Conservation (phyloP, 164 flowering plant genomes). For the Magnolia sinica region DNA sequence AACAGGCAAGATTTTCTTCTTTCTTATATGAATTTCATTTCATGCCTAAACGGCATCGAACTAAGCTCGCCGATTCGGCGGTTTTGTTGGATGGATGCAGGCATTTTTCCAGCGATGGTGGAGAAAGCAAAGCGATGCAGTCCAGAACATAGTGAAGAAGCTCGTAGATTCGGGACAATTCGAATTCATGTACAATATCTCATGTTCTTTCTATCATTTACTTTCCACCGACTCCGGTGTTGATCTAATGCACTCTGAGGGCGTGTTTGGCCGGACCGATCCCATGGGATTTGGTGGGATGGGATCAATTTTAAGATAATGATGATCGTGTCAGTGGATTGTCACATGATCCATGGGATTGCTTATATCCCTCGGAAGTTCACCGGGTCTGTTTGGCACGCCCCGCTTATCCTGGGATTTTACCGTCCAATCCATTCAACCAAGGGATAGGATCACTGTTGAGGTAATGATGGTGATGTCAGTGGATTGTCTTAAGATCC, state of each 20-base stretch:
- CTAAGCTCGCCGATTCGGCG: neutral
- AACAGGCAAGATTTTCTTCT: conserved; percentile 22
- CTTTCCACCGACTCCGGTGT: neutral
- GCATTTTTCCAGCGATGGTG: conserved; percentile 98
- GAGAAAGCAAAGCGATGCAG: conserved; percentile 61
- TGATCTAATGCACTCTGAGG: neutral
- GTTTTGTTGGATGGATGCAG: conserved; percentile 29
- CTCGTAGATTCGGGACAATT: conserved; percentile 79
- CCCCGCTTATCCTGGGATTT: too few relatives aligned
- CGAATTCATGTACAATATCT: conserved; percentile 63
- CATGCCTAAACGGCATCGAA: neutral
- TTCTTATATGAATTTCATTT: neutral
- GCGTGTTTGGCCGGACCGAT: too few relatives aligned
- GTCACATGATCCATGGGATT: too few relatives aligned
- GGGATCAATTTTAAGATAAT: too few relatives aligned
- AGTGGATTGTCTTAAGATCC: too few relatives aligned
- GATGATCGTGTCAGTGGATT: too few relatives aligned
- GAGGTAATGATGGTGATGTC: too few relatives aligned
- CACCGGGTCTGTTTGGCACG: too few relatives aligned
- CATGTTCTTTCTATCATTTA: neutral
- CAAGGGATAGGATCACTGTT: too few relatives aligned
- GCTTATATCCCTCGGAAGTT: too few relatives aligned
- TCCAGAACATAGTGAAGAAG: conserved; percentile 49
- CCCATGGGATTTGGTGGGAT: too few relatives aligned
- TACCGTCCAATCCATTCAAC: too few relatives aligned